Base-by-base conservation (phyloP, 148 eudicot species). In the Vaccinium vitisidaea region DNA sequence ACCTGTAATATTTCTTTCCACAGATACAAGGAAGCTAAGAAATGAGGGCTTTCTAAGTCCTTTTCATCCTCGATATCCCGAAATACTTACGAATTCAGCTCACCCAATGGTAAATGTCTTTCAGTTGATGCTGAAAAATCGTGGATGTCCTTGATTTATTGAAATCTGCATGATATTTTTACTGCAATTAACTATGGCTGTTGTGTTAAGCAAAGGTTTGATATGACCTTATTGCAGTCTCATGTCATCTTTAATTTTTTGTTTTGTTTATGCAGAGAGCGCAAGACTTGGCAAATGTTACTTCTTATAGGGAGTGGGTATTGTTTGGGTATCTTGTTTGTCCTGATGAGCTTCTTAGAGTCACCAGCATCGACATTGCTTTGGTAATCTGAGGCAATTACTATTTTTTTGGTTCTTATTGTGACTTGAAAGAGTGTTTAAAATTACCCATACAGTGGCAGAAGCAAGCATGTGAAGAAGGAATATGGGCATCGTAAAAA, bases 31-130 rank as follows among this genome's bases (percentile, higher is more conserved):
- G 88, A 97, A 97, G 93, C 95, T 97, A 71, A 91, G 99, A 90
- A 97, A 97, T 88, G 99, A 97, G 91, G 99, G 99, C 59, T 97
- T 97, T 90, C 86, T 97, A 85, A 97, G 99, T 87, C 99, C 99
- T 52, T 97, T 94, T 91, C 99, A 97, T 91, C 99, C 99, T 86
- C 91, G 99, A 86, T 97, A 95, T 89, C 99, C 99, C 39, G 99
- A 97, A 87, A 97, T 97, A 84, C 98, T 95, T 56, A 97, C 99
- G 61, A 97, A 97, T 89, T 97, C 99, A 71, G 99, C 99, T 7
- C 99, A 97, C 87, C 99, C 99, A 27, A 92, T 97, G 99, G 99
- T 95, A 86, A 63, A 84, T 48, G 46, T 76, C 19, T 87, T 50
- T 75, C 84, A 39, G 27, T 82, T 80, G 82, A 55, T 88, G 81